Evolutionary conservation across 805 yeast genomes (phyloP).

Genomic region (Starmerella stigmatis): DNA sequence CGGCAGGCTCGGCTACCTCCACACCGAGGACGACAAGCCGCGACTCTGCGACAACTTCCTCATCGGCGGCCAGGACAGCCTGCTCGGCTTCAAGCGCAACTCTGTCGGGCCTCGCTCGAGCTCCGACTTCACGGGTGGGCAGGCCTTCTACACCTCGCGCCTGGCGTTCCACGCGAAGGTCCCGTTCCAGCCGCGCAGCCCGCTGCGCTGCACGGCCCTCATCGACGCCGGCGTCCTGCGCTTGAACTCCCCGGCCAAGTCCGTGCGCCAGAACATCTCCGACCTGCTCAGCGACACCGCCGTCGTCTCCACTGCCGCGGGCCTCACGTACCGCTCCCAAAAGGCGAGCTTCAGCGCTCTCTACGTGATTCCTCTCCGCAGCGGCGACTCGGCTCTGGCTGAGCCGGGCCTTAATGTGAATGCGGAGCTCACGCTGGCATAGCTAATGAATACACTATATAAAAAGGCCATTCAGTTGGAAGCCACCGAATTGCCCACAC

Average conservation of each 20-base stretch:
- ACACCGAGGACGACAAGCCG: conserved; percentile 28
- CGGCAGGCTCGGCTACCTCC: conserved; percentile 22
- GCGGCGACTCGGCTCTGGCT: conserved; percentile 37
- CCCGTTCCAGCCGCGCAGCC: conserved; percentile 41
- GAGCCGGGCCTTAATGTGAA: conserved; percentile 55
- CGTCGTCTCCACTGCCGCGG: conserved; percentile 45
- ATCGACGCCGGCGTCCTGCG: conserved; percentile 53
- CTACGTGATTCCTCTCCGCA: conserved; percentile 47
- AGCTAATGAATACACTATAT: neutral
- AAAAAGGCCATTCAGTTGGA: too few relatives aligned
- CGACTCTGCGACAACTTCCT: conserved; percentile 69
- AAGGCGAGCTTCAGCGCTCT: conserved; percentile 54
- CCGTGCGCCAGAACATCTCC: conserved; percentile 19
- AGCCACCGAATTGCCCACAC: too few relatives aligned
- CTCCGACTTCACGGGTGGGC: conserved; percentile 55
- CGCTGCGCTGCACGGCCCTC: conserved; percentile 52
- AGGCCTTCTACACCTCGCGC: conserved; percentile 46
- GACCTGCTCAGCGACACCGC: conserved; percentile 26
- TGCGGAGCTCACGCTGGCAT: conserved; percentile 38
- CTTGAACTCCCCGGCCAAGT: conserved; percentile 6
- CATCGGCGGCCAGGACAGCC: conserved; percentile 60
- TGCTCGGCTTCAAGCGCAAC: conserved; percentile 55
- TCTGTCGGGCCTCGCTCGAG: conserved; percentile 53
- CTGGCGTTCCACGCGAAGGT: conserved; percentile 47
- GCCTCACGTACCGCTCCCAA: conserved; percentile 47